Base-by-base conservation (phyloP, 2,329 filamentous ascomycete genomes). In the Aspergillus amoenus region DNA sequence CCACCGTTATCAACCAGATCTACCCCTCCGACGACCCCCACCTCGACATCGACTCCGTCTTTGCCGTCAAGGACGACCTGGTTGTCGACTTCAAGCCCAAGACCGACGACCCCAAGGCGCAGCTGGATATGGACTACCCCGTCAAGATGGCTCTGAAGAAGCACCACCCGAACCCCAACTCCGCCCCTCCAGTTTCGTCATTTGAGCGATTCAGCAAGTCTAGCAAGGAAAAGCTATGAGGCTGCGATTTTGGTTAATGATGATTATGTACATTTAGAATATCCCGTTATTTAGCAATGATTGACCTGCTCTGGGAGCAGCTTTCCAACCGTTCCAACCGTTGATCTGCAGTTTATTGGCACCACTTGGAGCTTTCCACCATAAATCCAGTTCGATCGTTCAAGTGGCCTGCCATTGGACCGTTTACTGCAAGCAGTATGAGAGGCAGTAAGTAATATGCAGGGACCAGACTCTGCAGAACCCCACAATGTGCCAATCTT, bases 41-140 rank as follows among this genome's bases (percentile, higher is more conserved):
- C 69, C 77, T 85, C 39, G 72, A 75, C 59, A 84, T 81, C 63
- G 83, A 86, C 73, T 83, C 83, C 47, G 83, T 85, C 54, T 85
- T 84, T 64, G 83, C 83, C 11, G 83, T 85, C 72, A 86, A 85
- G 76, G 81, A 84, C 58, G 82, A 84, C 57, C 73, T 85, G 41
- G 78, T 84, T 50, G 80, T 84, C 45, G 79, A 85, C 66, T 85
- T 85, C 68, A 77, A 77, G 67, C 82, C 82, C 52, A 74, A 76
- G 67, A 73, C 79, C 58, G 70, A 73, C 48, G 77, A 81, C 61
- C 72, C 78, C 61, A 81, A 84, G 73, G 83, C 84, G 6, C 70
- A 74, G 58, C 79, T 85, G 70, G 83, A 87, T 71, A 70, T 89
- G 53, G 78, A 81, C 66, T 87, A 88, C 70, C 81, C 89, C 66